Percentiles rank a stretch among this genome's conserved stretches.
Evolutionary conservation across 306 rosid species (phyloP).

Genomic region (Ormosia emarginata): DNA sequence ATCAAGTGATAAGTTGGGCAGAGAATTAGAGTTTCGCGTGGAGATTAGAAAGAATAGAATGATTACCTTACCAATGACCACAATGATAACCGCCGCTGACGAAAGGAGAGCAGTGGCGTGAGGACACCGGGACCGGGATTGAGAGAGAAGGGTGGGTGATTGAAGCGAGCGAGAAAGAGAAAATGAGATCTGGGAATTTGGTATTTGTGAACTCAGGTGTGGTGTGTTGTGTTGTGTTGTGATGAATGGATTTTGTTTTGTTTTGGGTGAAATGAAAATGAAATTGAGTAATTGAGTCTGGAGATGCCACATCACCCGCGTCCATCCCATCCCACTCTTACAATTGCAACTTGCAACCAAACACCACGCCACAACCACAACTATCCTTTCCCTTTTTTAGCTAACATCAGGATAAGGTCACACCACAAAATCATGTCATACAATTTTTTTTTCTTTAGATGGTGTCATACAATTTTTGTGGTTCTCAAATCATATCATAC

Average conservation of each 20-base stretch:
- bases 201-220: background rate
- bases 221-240: background rate
- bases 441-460: too few relatives aligned
- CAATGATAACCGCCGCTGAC: background rate
- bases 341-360: constrained; percentile 5
- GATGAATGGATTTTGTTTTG: background rate
- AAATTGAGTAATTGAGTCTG: background rate
- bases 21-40: background rate
- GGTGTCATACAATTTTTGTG: too few relatives aligned
- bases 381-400: background rate
- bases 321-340: background rate
- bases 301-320: constrained; percentile 27
- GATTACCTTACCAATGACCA: background rate
- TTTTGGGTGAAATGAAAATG: background rate
- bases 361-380: constrained; percentile 19
- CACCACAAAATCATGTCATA: background rate
- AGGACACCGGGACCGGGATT: background rate
- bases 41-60: background rate
- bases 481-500: too few relatives aligned
- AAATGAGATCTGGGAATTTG: background rate
- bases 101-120: background rate
- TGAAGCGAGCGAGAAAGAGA: too few relatives aligned
- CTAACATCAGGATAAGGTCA: constrained; percentile 9
- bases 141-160: background rate
- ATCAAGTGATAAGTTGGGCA: background rate